phyloP scores from a whole-genome alignment of 2,329 filamentous ascomycete genomes.

The Xylariaceae sp. region DNA sequence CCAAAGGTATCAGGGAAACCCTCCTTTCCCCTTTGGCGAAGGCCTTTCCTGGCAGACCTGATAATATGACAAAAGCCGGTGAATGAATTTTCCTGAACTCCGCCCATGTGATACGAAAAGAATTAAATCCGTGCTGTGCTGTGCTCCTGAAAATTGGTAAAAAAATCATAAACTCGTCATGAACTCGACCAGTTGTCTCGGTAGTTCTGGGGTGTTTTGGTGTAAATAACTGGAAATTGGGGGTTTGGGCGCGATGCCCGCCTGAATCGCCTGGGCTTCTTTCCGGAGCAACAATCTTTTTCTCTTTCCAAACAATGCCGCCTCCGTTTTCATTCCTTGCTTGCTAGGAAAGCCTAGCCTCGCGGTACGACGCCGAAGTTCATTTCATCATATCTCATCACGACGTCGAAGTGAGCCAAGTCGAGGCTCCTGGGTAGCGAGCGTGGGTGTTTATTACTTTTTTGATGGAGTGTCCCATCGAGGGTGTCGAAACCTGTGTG shows the following conservation, averaged over 20 bases:
- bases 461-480: constrained; percentile 1
- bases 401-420: constrained; percentile 6
- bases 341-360: not conserved
- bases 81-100: constrained; percentile 20
- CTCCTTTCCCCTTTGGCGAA: constrained; percentile 2
- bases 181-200: constrained; percentile 9
- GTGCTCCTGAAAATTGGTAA: constrained; percentile 11
- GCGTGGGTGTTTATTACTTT: not conserved
- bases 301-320: not conserved
- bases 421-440: constrained; percentile 6
- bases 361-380: not conserved
- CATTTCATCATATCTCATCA: constrained; percentile 13
- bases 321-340: not conserved
- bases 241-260: constrained; percentile 2
- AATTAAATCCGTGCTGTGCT: constrained; percentile 7
- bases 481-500: constrained; percentile 12
- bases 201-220: constrained; percentile 2
- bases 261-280: constrained; percentile 5
- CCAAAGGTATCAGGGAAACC: not conserved
- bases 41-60: constrained; percentile 4
- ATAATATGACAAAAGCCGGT: constrained; percentile 14
- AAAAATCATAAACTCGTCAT: constrained; percentile 20
- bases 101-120: constrained; percentile 12
- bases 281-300: constrained; percentile 13
- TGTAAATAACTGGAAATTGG: not conserved